These are phyloP conservation scores for Berberis vulgaris DNA, from an alignment of 164 flowering plant genomes.

Conservation along the genomic window DNA sequence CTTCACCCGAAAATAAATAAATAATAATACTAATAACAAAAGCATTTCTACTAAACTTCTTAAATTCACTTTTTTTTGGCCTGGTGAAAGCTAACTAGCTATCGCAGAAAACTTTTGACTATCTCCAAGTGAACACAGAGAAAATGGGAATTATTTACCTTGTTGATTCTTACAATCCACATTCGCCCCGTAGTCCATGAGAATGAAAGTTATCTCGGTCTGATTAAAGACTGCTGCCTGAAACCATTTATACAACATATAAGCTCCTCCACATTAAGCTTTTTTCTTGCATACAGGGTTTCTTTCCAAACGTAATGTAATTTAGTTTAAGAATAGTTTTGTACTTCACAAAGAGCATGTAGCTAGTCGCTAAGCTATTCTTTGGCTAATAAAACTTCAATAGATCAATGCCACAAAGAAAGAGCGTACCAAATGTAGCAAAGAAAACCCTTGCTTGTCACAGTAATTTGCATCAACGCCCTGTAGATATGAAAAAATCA, in stretches of 20 bases:
- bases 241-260: conserved; percentile 10
- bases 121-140: not conserved
- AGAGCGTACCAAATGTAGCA: conserved; percentile 76
- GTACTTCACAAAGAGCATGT: no score
- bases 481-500: conserved; percentile 26
- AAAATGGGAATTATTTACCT: conserved; percentile 34
- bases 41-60: no score
- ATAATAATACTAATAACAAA: no score
- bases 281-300: no score
- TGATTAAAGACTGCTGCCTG: conserved; percentile 93
- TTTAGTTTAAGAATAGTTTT: no score
- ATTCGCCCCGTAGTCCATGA: conserved; percentile 83
- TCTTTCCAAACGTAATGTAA: no score
- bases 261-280: no score
- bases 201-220: conserved; percentile 75
- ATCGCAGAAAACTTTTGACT: no score
- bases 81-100: not conserved
- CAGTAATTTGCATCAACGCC: conserved; percentile 93
- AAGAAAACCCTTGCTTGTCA: conserved; percentile 86
- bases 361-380: not conserved
- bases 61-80: not conserved
- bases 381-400: not conserved
- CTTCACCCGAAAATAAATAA: no score
- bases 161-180: conserved; percentile 73
- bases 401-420: not conserved